Evolutionary conservation across 2,329 filamentous ascomycete species (phyloP).

Genomic region (Whalleya microplaca): DNA sequence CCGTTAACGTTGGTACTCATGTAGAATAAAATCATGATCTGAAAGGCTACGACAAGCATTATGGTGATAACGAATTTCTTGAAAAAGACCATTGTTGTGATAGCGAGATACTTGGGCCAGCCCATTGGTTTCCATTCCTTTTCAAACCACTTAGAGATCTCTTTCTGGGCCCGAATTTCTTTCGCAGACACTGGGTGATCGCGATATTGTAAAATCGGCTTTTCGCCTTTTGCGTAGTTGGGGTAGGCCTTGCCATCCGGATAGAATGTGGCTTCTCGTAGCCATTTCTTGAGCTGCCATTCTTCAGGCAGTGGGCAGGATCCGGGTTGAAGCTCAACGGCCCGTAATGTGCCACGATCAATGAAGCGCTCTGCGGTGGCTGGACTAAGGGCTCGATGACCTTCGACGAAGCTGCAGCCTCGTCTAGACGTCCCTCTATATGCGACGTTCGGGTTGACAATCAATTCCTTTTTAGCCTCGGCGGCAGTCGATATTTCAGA

Average conservation of each 20-base stretch:
- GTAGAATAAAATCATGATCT: too few species aligned
- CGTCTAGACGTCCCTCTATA: constrained; percentile 9
- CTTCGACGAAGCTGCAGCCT: constrained; percentile 21
- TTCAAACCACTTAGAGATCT: constrained; percentile 17
- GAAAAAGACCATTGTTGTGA: too few species aligned
- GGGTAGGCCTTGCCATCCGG: constrained; percentile 11
- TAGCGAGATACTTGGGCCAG: too few species aligned
- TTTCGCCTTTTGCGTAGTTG: background rate
- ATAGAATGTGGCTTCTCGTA: constrained; percentile 9
- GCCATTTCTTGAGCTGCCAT: background rate
- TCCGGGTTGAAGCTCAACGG: background rate
- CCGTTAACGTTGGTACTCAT: too few species aligned
- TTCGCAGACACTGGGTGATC: background rate
- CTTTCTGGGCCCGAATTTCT: background rate
- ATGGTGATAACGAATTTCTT: too few species aligned
- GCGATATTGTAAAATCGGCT: background rate
- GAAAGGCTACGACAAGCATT: too few species aligned
- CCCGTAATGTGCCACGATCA: constrained; percentile 13
- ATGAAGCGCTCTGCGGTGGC: constrained; percentile 24
- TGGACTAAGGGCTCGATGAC: constrained; percentile 18
- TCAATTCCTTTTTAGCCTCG: too few species aligned
- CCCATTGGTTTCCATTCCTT: constrained; percentile 8
- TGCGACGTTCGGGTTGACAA: background rate
- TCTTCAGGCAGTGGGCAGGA: too few species aligned
- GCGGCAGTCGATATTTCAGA: too few species aligned